Percentiles rank a stretch among this genome's conserved stretches.
These are phyloP conservation scores for Coix lacrymajobi DNA, from an alignment of 176 grass and related monocot species.

Conservation along the genomic window DNA sequence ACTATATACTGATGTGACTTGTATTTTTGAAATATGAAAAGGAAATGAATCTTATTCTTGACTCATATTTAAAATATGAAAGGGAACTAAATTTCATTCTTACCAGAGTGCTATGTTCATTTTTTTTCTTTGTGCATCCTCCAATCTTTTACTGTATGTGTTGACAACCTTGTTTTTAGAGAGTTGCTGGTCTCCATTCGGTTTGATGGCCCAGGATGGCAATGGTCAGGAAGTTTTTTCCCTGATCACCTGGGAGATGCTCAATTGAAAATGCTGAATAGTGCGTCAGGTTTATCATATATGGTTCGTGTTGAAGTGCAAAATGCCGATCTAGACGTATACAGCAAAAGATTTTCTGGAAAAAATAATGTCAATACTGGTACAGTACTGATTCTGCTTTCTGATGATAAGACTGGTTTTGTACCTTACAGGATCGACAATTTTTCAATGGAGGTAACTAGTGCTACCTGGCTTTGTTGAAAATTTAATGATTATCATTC, in stretches of 20 bases:
- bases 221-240: constrained; percentile 95
- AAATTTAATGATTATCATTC: constrained; percentile 19
- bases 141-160: constrained; percentile 15
- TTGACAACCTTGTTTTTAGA: constrained; percentile 49
- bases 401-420: constrained; percentile 95
- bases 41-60: neutral
- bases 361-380: constrained; percentile 66
- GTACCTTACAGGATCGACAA: constrained; percentile 96
- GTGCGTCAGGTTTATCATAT: constrained; percentile 61
- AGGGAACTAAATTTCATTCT: neutral
- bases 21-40: neutral
- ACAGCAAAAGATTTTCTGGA: constrained; percentile 44
- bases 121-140: constrained; percentile 11
- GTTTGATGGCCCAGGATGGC: constrained; percentile 89
- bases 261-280: constrained; percentile 97
- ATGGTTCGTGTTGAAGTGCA: constrained; percentile 99
- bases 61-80: neutral
- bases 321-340: constrained; percentile 68
- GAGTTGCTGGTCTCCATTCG: constrained; percentile 86
- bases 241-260: constrained; percentile 86
- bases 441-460: constrained; percentile 91
- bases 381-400: constrained; percentile 86
- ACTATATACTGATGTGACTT: neutral
- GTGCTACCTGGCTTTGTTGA: constrained; percentile 5
- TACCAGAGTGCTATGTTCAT: constrained; percentile 1